Percentiles rank a stretch among this genome's conserved stretches.
phyloP scores from a whole-genome alignment of 257 asterid species.

The Oldenlandia corymbosa region DNA sequence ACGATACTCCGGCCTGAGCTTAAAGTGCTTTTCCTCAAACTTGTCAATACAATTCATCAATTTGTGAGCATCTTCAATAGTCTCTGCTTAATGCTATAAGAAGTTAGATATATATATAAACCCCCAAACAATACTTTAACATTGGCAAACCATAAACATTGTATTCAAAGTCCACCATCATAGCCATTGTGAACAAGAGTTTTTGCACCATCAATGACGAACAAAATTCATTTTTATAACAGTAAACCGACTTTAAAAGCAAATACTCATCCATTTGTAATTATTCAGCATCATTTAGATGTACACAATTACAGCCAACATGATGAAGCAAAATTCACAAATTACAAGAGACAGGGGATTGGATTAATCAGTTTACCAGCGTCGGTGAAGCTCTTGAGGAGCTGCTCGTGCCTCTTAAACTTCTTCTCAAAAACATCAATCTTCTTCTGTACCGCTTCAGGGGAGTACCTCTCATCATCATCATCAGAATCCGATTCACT shows the following conservation, averaged over 20 bases:
- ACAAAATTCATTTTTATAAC: neutral
- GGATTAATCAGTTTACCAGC: slow-evolving; percentile 43
- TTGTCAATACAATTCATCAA: slow-evolving; percentile 71
- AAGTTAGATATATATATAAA: slow-evolving; percentile 5
- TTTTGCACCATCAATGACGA: too few relatives aligned
- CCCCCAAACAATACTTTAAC: neutral
- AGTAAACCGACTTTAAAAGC: neutral
- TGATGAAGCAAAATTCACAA: neutral
- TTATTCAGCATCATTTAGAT: neutral
- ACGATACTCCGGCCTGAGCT: slow-evolving; percentile 67
- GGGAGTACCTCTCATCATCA: slow-evolving; percentile 43
- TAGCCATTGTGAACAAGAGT: too few relatives aligned
- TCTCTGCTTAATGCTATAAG: slow-evolving; percentile 47
- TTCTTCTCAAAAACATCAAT: slow-evolving; percentile 48
- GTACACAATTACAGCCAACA: neutral
- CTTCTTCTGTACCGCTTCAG: slow-evolving; percentile 33
- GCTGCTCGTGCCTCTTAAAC: slow-evolving; percentile 47
- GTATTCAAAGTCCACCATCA: too few relatives aligned
- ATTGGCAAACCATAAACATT: too few relatives aligned
- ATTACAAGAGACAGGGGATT: neutral
- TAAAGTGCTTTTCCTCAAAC: slow-evolving; percentile 76
- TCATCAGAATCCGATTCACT: slow-evolving; percentile 77
- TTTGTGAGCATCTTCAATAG: slow-evolving; percentile 56
- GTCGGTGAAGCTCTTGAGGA: slow-evolving; percentile 52
- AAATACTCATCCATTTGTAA: neutral